These are phyloP conservation scores for Ogataea haglerorum DNA, from an alignment of 805 yeast genomes.

Conservation along the genomic window DNA sequence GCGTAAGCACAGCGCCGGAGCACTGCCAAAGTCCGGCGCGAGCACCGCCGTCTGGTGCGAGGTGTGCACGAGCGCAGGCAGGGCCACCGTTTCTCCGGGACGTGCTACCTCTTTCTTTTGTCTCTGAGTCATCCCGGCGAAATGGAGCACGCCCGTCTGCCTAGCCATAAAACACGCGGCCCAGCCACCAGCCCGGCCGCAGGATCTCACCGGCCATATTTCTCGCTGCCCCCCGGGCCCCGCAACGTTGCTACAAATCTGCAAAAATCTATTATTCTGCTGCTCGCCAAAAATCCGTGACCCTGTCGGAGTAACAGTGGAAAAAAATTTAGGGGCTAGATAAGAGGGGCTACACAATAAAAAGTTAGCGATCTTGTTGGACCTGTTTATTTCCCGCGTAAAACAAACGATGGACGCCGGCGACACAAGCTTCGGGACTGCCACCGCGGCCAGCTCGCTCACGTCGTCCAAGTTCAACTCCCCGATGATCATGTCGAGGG, in stretches of 20 bases:
- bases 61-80: neutral
- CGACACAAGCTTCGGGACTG: slow-evolving; percentile 3
- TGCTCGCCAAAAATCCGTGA: slow-evolving; percentile 6
- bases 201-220: neutral
- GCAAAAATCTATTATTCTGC: neutral
- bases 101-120: neutral
- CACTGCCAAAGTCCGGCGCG: no score
- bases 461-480: slow-evolving; percentile 25
- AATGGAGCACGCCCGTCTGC: slow-evolving; percentile 2
- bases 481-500: slow-evolving; percentile 21
- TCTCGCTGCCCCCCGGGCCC: neutral
- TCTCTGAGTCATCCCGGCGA: slow-evolving; percentile 9
- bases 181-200: neutral
- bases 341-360: slow-evolving; percentile 6
- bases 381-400: slow-evolving; percentile 1
- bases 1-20: no score
- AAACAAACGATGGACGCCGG: slow-evolving; percentile 1
- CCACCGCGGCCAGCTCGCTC: slow-evolving; percentile 19
- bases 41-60: neutral
- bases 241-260: neutral
- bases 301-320: slow-evolving; percentile 8
- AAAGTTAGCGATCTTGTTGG: neutral
- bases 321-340: slow-evolving; percentile 11
- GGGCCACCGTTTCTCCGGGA: slow-evolving; percentile 8
- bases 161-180: neutral